Conservation (phyloP, 2,329 filamentous ascomycete genomes). For the Tetracladium maxilliforme region DNA sequence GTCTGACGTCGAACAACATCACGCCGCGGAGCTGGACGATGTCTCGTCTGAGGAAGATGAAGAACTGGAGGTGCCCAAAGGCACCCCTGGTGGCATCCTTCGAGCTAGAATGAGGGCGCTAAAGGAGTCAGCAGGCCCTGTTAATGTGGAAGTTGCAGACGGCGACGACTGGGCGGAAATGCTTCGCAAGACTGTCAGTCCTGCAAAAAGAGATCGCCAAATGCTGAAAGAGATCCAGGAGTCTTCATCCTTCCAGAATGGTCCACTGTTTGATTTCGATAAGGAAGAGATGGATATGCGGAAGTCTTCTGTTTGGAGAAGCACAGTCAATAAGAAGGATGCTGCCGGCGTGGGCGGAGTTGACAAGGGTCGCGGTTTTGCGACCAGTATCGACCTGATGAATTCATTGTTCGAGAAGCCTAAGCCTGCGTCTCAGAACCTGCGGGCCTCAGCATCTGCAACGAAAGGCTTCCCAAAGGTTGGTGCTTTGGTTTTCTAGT, state of each 20-base stretch:
- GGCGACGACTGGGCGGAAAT: constrained; percentile 90
- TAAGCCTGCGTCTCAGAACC: no score
- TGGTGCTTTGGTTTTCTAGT: no score
- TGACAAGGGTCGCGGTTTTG: constrained; percentile 60
- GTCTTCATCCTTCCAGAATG: no score
- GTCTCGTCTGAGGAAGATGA: constrained; percentile 33
- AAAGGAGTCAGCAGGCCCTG: constrained; percentile 42
- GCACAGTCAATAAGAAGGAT: no score
- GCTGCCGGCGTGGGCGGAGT: no score
- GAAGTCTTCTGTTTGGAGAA: no score
- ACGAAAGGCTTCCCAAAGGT: no score
- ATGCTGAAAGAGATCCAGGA: constrained; percentile 37
- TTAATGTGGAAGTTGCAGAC: constrained; percentile 44
- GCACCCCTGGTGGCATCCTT: constrained; percentile 46
- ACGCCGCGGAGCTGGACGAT: constrained; percentile 58
- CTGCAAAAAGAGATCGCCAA: constrained; percentile 79
- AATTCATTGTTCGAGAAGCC: constrained; percentile 77
- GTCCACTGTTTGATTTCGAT: no score
- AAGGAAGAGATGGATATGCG: no score
- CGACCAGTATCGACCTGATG: constrained; percentile 90
- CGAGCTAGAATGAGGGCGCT: constrained; percentile 48
- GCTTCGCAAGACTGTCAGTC: constrained; percentile 84
- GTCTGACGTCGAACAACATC: constrained; percentile 59
- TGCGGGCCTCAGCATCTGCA: no score
- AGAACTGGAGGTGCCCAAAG: constrained; percentile 24